These are phyloP conservation scores for Omphalotus olearius DNA, from an alignment of 1,284 basidiomycete genomes.

Conservation along the genomic window DNA sequence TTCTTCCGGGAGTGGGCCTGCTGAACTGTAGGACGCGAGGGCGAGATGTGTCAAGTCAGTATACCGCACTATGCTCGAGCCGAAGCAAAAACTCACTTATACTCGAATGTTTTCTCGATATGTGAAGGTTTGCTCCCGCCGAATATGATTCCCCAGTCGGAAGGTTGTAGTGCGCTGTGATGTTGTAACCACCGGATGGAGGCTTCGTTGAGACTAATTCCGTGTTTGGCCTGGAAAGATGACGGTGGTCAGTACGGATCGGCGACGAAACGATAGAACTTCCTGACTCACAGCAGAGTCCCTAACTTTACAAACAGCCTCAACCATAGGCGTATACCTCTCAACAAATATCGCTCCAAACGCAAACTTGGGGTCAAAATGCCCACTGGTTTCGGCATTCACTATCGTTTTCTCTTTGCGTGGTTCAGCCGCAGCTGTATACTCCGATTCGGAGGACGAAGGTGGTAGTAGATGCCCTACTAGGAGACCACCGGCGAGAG, in stretches of 20 bases:
- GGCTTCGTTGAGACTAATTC: conserved; percentile 9
- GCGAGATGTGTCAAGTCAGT: no score
- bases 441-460: background rate
- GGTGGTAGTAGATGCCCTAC: conserved; percentile 5
- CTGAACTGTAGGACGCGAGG: conserved; percentile 17
- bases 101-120: conserved; percentile 18
- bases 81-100: conserved; percentile 7
- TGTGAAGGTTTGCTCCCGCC: conserved; percentile 24
- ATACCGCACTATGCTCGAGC: no score
- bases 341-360: conserved; percentile 21
- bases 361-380: conserved; percentile 16
- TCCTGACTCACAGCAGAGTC: conserved; percentile 16
- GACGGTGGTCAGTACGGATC: no score
- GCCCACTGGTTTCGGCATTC: conserved; percentile 13
- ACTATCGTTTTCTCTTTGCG: background rate
- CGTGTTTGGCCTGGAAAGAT: conserved; percentile 13
- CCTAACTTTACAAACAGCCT: conserved; percentile 8
- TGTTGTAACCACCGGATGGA: conserved; percentile 29
- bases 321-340: conserved; percentile 15
- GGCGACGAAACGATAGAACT: background rate
- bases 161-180: conserved; percentile 24
- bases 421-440: no score
- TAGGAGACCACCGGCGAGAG: conserved; percentile 16
- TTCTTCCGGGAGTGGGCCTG: conserved; percentile 22
- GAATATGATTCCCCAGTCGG: conserved; percentile 25